phyloP scores from a whole-genome alignment of 345 rosid genomes.

The Gossypium sturtianum region DNA sequence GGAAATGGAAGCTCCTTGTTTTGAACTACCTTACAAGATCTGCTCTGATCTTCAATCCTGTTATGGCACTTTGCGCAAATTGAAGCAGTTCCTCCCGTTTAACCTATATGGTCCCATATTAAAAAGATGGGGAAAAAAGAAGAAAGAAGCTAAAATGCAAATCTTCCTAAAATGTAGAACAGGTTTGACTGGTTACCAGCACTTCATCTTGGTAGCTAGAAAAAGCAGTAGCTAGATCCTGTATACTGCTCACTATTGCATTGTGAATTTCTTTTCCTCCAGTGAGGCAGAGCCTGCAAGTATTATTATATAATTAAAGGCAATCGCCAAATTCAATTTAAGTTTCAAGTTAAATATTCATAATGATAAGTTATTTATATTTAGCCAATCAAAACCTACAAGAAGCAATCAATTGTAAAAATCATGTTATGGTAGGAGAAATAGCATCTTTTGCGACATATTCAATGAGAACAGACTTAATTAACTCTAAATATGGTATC shows the following conservation, averaged over 20 bases:
- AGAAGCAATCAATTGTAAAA: background rate
- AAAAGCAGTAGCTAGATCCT: conserved; percentile 79
- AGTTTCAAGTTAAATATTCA: background rate
- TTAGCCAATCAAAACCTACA: background rate
- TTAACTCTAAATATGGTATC: background rate
- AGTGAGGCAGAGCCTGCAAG: conserved; percentile 69
- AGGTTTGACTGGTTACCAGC: conserved; percentile 42
- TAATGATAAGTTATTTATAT: background rate
- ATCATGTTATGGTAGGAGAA: background rate
- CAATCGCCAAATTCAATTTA: conserved; percentile 1
- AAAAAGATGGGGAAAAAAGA: conserved; percentile 7
- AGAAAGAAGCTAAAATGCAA: conserved; percentile 13
- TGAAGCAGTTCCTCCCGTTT: conserved; percentile 97
- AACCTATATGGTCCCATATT: conserved; percentile 41
- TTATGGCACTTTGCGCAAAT: conserved; percentile 78
- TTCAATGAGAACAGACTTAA: background rate
- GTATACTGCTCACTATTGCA: conserved; percentile 90
- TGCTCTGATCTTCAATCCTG: conserved; percentile 78
- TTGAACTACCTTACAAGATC: conserved; percentile 64
- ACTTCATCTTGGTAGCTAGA: conserved; percentile 90
- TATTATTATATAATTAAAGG: background rate
- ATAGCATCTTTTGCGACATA: background rate
- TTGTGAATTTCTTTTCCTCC: conserved; percentile 96
- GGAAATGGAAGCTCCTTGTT: conserved; percentile 9
- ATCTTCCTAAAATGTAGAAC: conserved; percentile 7